Conservation (phyloP, 169 alveolate genomes). For the Neospora caninum region DNA sequence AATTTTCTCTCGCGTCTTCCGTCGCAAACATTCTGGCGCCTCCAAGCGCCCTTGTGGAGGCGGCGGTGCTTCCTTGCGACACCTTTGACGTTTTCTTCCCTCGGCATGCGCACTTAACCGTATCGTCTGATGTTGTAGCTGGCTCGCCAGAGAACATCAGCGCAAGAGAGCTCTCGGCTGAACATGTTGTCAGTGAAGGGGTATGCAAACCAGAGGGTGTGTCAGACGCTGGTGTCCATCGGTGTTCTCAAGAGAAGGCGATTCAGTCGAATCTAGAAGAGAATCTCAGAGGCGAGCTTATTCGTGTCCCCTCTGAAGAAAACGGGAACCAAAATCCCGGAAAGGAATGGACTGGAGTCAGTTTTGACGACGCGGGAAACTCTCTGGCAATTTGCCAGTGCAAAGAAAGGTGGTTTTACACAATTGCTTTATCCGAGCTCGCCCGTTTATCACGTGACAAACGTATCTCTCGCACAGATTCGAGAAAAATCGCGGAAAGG, state of each 20-base stretch:
- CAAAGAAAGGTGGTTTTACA: background rate
- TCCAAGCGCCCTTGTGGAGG: background rate
- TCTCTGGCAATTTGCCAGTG: conserved; percentile 19
- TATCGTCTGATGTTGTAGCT: too few relatives aligned
- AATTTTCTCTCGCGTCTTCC: background rate
- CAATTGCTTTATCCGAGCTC: background rate
- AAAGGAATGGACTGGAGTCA: background rate
- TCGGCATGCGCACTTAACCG: background rate
- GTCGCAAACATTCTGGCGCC: background rate
- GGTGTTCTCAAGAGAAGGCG: background rate
- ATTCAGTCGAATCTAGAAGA: background rate
- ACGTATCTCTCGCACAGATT: background rate
- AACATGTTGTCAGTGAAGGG: too few relatives aligned
- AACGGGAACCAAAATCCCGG: background rate
- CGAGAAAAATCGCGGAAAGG: background rate
- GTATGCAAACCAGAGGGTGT: background rate
- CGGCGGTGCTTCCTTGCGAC: conserved; percentile 8
- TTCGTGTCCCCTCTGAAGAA: background rate
- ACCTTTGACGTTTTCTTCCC: conserved; percentile 23
- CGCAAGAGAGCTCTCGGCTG: too few relatives aligned
- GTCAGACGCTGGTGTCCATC: background rate
- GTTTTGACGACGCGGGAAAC: background rate
- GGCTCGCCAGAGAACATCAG: too few relatives aligned
- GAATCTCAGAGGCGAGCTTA: background rate
- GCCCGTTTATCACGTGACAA: background rate